These are phyloP conservation scores for Fusarium gaditjirri DNA, from an alignment of 2,329 filamentous ascomycete species.

Conservation along the genomic window DNA sequence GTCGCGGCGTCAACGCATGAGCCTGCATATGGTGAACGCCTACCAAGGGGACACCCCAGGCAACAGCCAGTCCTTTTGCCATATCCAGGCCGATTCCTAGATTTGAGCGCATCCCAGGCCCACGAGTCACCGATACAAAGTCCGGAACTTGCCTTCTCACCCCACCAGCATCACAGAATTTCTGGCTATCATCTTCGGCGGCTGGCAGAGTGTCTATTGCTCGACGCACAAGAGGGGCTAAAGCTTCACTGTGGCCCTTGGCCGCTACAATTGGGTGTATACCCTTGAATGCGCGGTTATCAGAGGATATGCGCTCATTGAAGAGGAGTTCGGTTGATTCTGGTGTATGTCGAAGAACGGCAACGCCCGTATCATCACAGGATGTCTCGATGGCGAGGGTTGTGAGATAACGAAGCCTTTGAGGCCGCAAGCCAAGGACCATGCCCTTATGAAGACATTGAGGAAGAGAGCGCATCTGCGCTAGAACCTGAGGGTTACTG, in stretches of 20 bases:
- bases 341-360: slow-evolving; percentile 73
- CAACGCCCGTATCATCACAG: slow-evolving; percentile 93
- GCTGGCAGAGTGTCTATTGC: slow-evolving; percentile 67
- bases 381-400: slow-evolving; percentile 84
- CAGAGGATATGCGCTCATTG: slow-evolving; percentile 83
- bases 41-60: slow-evolving; percentile 84
- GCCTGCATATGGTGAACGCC: slow-evolving; percentile 98
- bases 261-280: slow-evolving; percentile 83
- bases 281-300: slow-evolving; percentile 78
- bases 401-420: slow-evolving; percentile 52
- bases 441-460: slow-evolving; percentile 5
- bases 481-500: neutral
- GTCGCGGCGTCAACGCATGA: slow-evolving; percentile 86
- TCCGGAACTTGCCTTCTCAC: slow-evolving; percentile 67
- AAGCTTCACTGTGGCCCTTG: slow-evolving; percentile 76
- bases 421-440: neutral
- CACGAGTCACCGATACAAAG: slow-evolving; percentile 88
- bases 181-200: slow-evolving; percentile 3
- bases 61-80: slow-evolving; percentile 87
- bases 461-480: slow-evolving; percentile 28
- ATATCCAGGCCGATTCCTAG: slow-evolving; percentile 81
- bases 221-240: slow-evolving; percentile 74
- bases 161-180: slow-evolving; percentile 26
- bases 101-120: slow-evolving; percentile 87
- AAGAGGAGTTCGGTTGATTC: slow-evolving; percentile 72